These are phyloP conservation scores for Bodo saltans DNA, from an alignment of 78 protist species.

Conservation along the genomic window DNA sequence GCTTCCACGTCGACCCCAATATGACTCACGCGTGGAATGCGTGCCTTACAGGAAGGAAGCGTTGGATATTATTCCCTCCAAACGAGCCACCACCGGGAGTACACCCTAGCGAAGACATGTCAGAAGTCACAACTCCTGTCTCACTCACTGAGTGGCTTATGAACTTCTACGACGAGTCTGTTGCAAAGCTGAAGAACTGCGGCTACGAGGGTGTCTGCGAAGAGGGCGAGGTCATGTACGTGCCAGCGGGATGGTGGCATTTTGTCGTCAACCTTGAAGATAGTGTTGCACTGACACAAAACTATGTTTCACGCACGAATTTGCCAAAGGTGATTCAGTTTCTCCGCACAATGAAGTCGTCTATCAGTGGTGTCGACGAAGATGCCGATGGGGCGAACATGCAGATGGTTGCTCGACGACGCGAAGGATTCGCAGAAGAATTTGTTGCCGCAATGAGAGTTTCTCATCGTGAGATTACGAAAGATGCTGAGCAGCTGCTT, in stretches of 20 bases:
- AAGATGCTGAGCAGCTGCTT: no score
- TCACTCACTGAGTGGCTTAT: slow-evolving; percentile 62
- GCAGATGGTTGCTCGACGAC: no score
- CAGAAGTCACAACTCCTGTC: slow-evolving; percentile 48
- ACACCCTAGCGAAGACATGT: slow-evolving; percentile 48
- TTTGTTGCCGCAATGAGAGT: no score
- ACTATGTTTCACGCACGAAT: slow-evolving; percentile 37
- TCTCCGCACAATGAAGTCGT: not conserved
- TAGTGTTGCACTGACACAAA: slow-evolving; percentile 72
- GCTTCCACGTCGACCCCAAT: slow-evolving; percentile 69
- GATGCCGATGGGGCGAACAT: no score
- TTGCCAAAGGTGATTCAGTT: slow-evolving; percentile 10
- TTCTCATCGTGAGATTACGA: no score
- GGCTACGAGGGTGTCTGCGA: slow-evolving; percentile 5
- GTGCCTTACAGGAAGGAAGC: slow-evolving; percentile 48
- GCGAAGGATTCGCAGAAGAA: no score
- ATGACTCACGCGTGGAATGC: slow-evolving; percentile 69
- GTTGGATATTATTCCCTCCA: slow-evolving; percentile 59
- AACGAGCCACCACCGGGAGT: slow-evolving; percentile 49
- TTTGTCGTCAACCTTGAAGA: slow-evolving; percentile 59
- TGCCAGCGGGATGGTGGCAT: slow-evolving; percentile 73
- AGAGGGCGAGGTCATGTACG: slow-evolving; percentile 58
- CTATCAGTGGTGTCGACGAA: not conserved
- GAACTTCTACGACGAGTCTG: slow-evolving; percentile 35
- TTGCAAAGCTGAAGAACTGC: not conserved